These are phyloP conservation scores for Alternaria ethzedia DNA, from an alignment of 2,329 filamentous ascomycete species.

Conservation along the genomic window DNA sequence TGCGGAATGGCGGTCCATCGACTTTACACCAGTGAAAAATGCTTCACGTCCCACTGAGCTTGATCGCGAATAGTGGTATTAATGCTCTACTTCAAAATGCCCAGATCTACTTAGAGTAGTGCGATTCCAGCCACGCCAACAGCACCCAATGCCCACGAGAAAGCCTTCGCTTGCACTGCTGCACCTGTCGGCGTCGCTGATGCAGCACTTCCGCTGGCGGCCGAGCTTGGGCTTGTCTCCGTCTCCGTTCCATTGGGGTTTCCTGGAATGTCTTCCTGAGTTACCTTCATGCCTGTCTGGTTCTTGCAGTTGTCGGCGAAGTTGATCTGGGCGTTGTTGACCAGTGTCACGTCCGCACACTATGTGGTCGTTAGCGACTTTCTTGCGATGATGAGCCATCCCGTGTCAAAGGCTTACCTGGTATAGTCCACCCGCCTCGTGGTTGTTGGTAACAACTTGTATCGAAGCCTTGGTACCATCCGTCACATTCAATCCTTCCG, in stretches of 20 bases:
- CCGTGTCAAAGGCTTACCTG: conserved; percentile 53
- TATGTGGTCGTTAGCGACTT: conserved; percentile 34
- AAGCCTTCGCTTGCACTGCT: conserved; percentile 39
- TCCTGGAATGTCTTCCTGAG: conserved; percentile 47
- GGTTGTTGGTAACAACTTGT: conserved; percentile 71
- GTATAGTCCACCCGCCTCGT: conserved; percentile 67
- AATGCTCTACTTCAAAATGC: neutral
- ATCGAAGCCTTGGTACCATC: conserved; percentile 71
- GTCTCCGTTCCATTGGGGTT: conserved; percentile 55
- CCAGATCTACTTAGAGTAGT: conserved; percentile 25
- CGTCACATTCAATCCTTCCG: conserved; percentile 56
- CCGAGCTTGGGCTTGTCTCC: conserved; percentile 22
- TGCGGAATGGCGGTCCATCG: neutral
- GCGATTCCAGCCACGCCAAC: conserved; percentile 42
- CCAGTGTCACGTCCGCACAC: conserved; percentile 78
- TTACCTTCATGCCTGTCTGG: conserved; percentile 61
- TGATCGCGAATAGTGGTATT: neutral
- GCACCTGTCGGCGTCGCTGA: conserved; percentile 26
- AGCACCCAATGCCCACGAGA: conserved; percentile 44
- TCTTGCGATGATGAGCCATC: neutral
- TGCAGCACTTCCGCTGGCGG: conserved; percentile 20
- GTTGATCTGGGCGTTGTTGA: conserved; percentile 54
- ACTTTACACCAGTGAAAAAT: neutral
- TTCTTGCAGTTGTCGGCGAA: conserved; percentile 62
- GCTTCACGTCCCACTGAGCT: neutral